A percentile compares a stretch with the other conserved stretches of the same genome.
Conservation (phyloP, 148 eudicot genomes). For the Rhododendron kiyosumense region DNA sequence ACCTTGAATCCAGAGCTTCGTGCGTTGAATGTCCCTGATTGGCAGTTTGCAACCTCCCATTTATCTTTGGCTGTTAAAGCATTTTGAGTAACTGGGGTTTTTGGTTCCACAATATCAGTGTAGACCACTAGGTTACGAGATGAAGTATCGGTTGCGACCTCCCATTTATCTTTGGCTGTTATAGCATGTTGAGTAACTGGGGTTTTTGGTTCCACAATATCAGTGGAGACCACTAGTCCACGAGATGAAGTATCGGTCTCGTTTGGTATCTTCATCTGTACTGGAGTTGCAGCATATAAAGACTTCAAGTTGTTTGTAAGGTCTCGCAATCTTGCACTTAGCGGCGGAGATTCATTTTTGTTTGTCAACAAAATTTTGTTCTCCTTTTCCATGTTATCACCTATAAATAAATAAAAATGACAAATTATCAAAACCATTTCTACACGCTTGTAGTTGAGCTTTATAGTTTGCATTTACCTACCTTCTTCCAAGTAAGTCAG, state of each 20-base stretch:
- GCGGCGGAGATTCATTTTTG: constrained; percentile 55
- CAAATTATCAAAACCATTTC: neutral
- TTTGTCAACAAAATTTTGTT: constrained; percentile 19
- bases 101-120: constrained; percentile 43
- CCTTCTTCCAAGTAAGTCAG: constrained; percentile 10
- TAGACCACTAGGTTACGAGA: constrained; percentile 17
- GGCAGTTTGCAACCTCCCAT: constrained; percentile 34
- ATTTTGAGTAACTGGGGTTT: constrained; percentile 44
- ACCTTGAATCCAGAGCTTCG: constrained; percentile 73
- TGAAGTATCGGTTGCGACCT: constrained; percentile 19
- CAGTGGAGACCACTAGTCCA: constrained; percentile 22
- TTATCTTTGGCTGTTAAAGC: constrained; percentile 14
- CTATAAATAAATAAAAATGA: constrained; percentile 3
- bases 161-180: constrained; percentile 21
- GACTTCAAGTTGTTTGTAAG: constrained; percentile 57
- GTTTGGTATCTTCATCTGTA: constrained; percentile 28
- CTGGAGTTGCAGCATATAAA: constrained; percentile 49
- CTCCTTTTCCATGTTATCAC: constrained; percentile 42
- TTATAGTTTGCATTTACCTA: neutral
- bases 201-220: constrained; percentile 49
- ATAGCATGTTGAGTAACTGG: constrained; percentile 24
- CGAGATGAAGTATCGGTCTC: constrained; percentile 23
- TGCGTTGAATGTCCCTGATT: constrained; percentile 37
- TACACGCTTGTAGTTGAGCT: neutral
- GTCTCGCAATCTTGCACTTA: constrained; percentile 55